Evolutionary conservation across 1,139 yeast genomes (phyloP), one percentile per base, ranked within the genome.

Genomic region (Debaryomycetaceae sp.): DNA sequence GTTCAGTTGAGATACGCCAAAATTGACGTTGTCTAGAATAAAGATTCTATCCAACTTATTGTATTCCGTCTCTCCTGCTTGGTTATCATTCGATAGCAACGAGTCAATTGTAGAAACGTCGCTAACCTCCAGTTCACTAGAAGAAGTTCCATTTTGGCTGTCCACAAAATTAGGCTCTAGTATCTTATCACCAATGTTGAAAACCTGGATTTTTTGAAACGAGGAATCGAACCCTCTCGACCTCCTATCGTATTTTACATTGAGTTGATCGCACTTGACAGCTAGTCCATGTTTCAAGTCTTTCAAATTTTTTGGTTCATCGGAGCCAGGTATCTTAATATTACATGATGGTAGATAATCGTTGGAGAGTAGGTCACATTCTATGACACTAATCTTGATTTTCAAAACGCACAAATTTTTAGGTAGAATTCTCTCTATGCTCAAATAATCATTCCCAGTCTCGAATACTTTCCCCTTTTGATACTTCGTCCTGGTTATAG

Each of bases 21-120:
- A 36, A 3, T 47, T 41, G 4, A 72, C 50, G 31, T 68, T 66
- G 8, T 57, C 63, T 5, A 71, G 48, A 17, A 50, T 51, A 34
- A 73, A 55, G 6, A 74, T 77, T 45, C 57, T 61, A 51, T 72
- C 70, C 13, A 72, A 63, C 41, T 63, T 62, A 30, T 59, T 11
- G 31, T 27, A 27, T 3, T 27, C 31, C 31, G 11, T 27, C 31
- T 8, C 31, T 8, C 11, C 31, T 8, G 8, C 8, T 27, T 27
- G 31, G 4, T 27, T 57, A 6, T 62, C 55, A n/a, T 34, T 37
- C 31, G 60, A 51, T 5, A 56, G 52, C 6, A 53, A 51, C 0
- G 74, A 62, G 38, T 65, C 66, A 30, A 73, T 52, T 51, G 71
- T 68, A 5, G 75, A 65, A 7, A 63, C 47, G 45, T 74, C 78